Base-by-base conservation (phyloP, 1,284 basidiomycete species). In the Ceratobasidium sp. region DNA sequence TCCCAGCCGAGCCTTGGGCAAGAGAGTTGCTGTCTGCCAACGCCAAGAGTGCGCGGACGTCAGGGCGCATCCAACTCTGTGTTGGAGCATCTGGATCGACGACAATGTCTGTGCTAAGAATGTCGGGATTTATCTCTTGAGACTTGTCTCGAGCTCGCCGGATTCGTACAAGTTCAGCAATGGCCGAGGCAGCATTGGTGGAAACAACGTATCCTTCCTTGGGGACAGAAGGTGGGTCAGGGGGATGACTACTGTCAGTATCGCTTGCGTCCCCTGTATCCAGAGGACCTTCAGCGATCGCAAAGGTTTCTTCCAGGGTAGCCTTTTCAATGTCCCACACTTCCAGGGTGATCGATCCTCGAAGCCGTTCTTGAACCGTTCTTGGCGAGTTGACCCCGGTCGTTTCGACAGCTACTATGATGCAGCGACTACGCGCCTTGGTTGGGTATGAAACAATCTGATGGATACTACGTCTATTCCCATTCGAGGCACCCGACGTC, bases 1-100 rank as follows among this genome's bases (percentile, higher is more conserved):
- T 55, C 34, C 50, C 64, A 10, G 50, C 23, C 10, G 64, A 67
- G 9, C 50, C 36, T 55, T 67, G 64, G 23, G 48, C 28, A 10
- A 67, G 64, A 26, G 34, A 21, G 83, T 83, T 73, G 87, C 84
- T 39, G 88, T 86, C 0, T 87, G 84, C 36, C 88, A 81, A 74
- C 88, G 86, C 52, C 84, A 77, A 10, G 82, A 80, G 48, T 21
- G 55, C 64, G 4, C 64, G 48, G 8, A 43, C 64, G n/a, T 67
- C 64, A 3, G 64, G 64, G 16, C 64, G 30, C 64, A 67, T 67
- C 64, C 64, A 67, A 53, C 50, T 52, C 10, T 67, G 64, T 16
- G 50, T 30, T 21, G 64, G 64, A 16, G 64, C 64, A 32, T 67
- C 64, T 30, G 64, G 64, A 30, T 67, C 64, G 16, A 67, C 64